Evolutionary conservation across 129 eudicot genomes (phyloP).

Genomic region (Apium graveolens): DNA sequence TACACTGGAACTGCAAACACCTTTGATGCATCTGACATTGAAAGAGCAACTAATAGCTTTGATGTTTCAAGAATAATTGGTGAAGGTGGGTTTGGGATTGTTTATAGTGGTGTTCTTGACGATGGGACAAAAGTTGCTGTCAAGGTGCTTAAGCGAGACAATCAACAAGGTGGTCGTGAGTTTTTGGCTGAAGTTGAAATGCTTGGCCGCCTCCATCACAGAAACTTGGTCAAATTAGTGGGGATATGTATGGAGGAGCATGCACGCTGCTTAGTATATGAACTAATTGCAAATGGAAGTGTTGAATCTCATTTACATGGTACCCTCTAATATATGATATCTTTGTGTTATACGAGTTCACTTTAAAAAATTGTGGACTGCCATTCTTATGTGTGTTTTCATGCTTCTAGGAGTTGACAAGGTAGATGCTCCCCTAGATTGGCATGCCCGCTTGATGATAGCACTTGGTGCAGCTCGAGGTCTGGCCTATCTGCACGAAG

Average conservation of each 20-base stretch:
- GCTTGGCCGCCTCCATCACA: constrained; percentile 90
- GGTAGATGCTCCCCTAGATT: constrained; percentile 66
- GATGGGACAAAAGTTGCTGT: constrained; percentile 81
- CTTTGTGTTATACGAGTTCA: not conserved
- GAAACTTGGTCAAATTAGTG: constrained; percentile 73
- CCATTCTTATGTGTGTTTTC: not conserved
- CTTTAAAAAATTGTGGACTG: not conserved
- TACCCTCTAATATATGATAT: constrained; percentile 17
- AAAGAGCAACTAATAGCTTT: constrained; percentile 70
- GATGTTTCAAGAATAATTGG: constrained; percentile 58
- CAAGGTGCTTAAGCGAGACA: constrained; percentile 78
- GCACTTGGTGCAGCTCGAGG: constrained; percentile 96
- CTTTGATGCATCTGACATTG: constrained; percentile 50
- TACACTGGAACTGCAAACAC: constrained; percentile 83
- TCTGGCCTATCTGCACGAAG: constrained; percentile 89
- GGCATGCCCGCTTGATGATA: constrained; percentile 74
- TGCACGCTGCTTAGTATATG: constrained; percentile 71
- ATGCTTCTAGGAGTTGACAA: constrained; percentile 46
- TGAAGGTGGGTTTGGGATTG: constrained; percentile 95
- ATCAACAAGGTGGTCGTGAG: constrained; percentile 82
- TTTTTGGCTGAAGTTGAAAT: constrained; percentile 95
- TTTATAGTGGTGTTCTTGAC: constrained; percentile 70
- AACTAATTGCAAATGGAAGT: constrained; percentile 77
- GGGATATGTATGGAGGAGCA: constrained; percentile 78
- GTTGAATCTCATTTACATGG: constrained; percentile 96